Evolutionary conservation across 345 rosid genomes (phyloP), one percentile per base, ranked within the genome.

Genomic region (Pugionium dolabratum): DNA sequence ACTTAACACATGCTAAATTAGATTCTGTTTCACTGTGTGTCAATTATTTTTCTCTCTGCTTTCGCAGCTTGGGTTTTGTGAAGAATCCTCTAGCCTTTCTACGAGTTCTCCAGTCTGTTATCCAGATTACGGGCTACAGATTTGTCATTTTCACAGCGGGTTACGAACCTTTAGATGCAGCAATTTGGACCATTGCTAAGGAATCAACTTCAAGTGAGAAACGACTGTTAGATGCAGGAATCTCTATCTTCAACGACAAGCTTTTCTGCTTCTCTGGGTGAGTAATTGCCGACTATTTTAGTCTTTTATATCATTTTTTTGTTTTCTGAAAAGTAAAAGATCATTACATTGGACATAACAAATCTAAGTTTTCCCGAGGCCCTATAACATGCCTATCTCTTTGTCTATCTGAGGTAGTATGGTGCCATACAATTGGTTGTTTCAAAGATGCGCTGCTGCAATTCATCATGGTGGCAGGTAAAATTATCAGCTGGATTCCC

Each of bases 401-500:
- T 57, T 40, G 8, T 62, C 44, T 62, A 10, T 44, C 5, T 74
- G 67, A 78, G 57, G 73, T 72, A 91, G 96, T 45, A 70, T 70
- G 78, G 70, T 91, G 59, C 87, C 96, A 30, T 89, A 89, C 79
- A 79, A 67, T 29, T 85, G 89, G 86, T 74, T 91, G 59, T 87
- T 89, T 60, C 70, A 54, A 70, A 80, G 80, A 81, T 91, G 96
- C 63, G 75, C 75, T 18, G 92, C 85, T 63, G 90, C 92, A 59
- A 69, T 92, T 76, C 96, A 92, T 82, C 96, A 92, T 46, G 96
- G 98, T 18, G 98, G 96, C 76, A 91, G 96, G 98, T 87, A 74
- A 69, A 71, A 53, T 9, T 18, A 41, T 52, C 6, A 45, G 18
- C 35, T 55, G 11, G 53, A 33, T 45, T 59, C 7, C 46, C 26